These are phyloP conservation scores for Setomelanomma holmii DNA, from an alignment of 2,329 filamentous ascomycete genomes.

Conservation along the genomic window DNA sequence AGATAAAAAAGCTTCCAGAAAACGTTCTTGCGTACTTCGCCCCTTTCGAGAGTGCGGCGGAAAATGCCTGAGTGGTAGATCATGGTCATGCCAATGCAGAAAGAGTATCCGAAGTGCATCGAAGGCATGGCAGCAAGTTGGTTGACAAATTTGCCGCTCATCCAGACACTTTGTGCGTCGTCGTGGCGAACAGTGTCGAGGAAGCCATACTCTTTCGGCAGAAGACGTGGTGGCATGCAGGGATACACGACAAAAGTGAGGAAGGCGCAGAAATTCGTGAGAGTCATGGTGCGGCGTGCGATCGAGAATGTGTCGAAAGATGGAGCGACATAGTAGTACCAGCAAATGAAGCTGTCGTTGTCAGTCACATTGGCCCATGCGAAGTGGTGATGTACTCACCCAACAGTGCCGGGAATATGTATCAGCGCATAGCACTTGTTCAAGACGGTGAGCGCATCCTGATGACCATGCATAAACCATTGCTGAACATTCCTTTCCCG, in stretches of 20 bases:
- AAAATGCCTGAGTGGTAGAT: constrained; percentile 61
- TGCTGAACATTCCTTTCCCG: constrained; percentile 61
- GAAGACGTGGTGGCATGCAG: constrained; percentile 60
- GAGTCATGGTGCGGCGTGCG: constrained; percentile 55
- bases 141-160: constrained; percentile 56
- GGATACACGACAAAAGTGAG: constrained; percentile 61
- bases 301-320: constrained; percentile 55
- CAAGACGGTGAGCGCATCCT: constrained; percentile 60
- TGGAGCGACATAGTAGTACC: constrained; percentile 68
- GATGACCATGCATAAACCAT: constrained; percentile 64
- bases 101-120: constrained; percentile 64
- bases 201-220: constrained; percentile 55
- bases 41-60: constrained; percentile 51
- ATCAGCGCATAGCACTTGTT: constrained; percentile 67
- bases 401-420: constrained; percentile 67
- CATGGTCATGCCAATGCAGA: constrained; percentile 61
- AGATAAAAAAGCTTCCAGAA: constrained; percentile 55
- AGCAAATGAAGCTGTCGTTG: constrained; percentile 63
- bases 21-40: constrained; percentile 51
- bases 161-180: constrained; percentile 56
- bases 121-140: constrained; percentile 56
- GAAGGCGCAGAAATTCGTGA: constrained; percentile 63
- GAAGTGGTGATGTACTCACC: constrained; percentile 50
- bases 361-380: constrained; percentile 17
- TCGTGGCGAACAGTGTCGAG: constrained; percentile 57